phyloP scores from a whole-genome alignment of 2,329 filamentous ascomycete species.

The Fusarium succisae region DNA sequence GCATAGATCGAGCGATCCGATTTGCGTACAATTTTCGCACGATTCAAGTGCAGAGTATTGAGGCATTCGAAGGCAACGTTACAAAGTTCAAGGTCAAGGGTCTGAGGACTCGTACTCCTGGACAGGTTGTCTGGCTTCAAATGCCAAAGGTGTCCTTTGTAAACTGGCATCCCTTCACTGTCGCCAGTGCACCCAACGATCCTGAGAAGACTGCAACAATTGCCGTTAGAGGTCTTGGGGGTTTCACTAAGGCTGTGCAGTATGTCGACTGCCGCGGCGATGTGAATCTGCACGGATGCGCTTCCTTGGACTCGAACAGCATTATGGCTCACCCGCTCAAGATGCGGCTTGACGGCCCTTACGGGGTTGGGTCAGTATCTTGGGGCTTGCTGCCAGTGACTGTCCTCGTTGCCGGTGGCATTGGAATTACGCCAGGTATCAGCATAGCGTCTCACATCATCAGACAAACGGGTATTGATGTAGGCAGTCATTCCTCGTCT shows the following conservation, averaged over 20 bases:
- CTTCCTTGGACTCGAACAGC: background rate
- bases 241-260: background rate
- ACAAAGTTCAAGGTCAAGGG: background rate
- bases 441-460: background rate
- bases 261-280: background rate
- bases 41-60: background rate
- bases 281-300: background rate
- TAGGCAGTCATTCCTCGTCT: accelerated
- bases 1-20: background rate
- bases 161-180: background rate
- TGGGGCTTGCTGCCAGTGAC: background rate
- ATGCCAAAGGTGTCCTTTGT: background rate
- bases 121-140: background rate
- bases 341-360: background rate
- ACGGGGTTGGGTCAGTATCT: background rate
- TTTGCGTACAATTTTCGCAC: background rate
- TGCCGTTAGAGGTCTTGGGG: background rate
- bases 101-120: background rate
- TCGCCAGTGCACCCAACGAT: background rate
- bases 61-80: background rate
- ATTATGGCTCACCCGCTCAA: background rate
- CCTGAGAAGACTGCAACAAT: background rate
- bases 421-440: background rate
- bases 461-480: background rate
- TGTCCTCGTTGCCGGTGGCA: background rate